Evolutionary conservation across 345 rosid genomes (phyloP).

Genomic region (Sapria himalayana): DNA sequence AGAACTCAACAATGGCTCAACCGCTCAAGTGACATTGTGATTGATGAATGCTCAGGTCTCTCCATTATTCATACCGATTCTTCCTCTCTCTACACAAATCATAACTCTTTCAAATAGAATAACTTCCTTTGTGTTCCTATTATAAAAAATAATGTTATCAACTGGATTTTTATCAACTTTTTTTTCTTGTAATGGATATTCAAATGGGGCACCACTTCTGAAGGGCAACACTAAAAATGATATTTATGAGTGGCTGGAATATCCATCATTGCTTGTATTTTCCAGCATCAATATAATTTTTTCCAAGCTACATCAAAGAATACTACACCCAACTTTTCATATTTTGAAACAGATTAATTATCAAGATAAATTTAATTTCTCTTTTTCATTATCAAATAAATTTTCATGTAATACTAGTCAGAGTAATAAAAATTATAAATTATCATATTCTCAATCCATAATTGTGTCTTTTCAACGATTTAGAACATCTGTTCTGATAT

Average conservation of each 20-base stretch:
- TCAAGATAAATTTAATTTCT: neutral
- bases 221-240: neutral
- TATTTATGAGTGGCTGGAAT: neutral
- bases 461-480: too few species aligned
- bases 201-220: neutral
- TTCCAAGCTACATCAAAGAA: neutral
- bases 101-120: neutral
- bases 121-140: neutral
- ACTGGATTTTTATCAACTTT: neutral
- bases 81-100: neutral
- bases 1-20: neutral
- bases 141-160: neutral
- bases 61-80: neutral
- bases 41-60: neutral
- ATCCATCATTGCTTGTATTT: neutral
- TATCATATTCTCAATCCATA: too few species aligned
- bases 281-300: neutral
- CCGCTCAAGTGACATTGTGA: neutral
- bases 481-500: neutral
- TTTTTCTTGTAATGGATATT: neutral
- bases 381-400: neutral
- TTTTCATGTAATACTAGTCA: neutral
- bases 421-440: neutral
- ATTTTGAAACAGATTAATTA: neutral
- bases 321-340: neutral